Percentiles rank a stretch among this genome's conserved stretches.
phyloP scores from a whole-genome alignment of 331 rosid genomes.

The Ulmus americana region DNA sequence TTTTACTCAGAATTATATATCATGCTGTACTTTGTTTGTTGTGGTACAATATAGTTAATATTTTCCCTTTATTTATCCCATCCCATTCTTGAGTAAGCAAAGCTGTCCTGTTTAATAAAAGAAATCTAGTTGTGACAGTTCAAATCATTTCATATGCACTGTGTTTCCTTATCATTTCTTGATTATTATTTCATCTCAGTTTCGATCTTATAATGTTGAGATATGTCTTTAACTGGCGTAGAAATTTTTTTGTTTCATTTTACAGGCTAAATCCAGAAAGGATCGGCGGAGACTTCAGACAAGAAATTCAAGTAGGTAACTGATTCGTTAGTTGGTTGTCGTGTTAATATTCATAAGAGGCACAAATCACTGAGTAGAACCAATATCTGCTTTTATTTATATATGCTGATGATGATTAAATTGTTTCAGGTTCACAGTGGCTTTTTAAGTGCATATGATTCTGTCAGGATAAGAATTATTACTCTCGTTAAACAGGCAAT shows the following conservation, averaged over 20 bases:
- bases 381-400: constrained; percentile 9
- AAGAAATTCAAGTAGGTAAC: constrained; percentile 80
- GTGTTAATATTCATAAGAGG: constrained; percentile 9
- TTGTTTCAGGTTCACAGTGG: constrained; percentile 91
- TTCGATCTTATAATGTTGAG: not conserved
- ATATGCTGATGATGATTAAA: constrained; percentile 20
- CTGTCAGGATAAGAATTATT: constrained; percentile 75
- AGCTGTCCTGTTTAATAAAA: not conserved
- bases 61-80: not conserved
- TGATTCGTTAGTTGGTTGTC: constrained; percentile 1
- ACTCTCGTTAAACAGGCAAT: constrained; percentile 73
- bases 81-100: not conserved
- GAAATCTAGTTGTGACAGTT: not conserved
- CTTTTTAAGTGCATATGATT: constrained; percentile 88
- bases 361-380: constrained; percentile 7
- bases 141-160: not conserved
- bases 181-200: constrained; percentile 10
- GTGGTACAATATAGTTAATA: constrained; percentile 1
- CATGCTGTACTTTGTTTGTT: not conserved
- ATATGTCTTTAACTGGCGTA: not conserved
- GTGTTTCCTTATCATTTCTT: not conserved
- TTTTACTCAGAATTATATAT: not conserved
- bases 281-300: constrained; percentile 94
- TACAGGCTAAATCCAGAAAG: constrained; percentile 89
- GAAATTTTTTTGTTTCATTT: constrained; percentile 15